phyloP scores from a whole-genome alignment of 495 filamentous ascomycete species.

The Penicillium soppii region DNA sequence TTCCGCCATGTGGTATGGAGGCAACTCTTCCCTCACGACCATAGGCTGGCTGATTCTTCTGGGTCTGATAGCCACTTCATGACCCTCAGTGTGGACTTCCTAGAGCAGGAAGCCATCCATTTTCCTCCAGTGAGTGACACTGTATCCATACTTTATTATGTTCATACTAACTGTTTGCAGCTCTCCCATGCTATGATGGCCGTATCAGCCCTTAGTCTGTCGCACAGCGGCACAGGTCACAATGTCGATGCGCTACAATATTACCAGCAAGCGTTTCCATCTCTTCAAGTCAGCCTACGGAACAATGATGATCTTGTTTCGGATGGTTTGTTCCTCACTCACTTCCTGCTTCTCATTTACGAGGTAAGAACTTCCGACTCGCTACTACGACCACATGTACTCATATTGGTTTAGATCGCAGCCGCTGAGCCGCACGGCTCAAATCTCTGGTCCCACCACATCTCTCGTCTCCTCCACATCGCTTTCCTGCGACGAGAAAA shows the following conservation, averaged over 20 bases:
- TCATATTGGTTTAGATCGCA: conserved; percentile 35
- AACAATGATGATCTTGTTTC: conserved; percentile 52
- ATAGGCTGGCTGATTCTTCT: conserved; percentile 20
- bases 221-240: conserved; percentile 43
- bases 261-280: conserved; percentile 54
- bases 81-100: conserved; percentile 41
- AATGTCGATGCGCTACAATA: conserved; percentile 53
- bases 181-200: conserved; percentile 63
- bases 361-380: conserved; percentile 42
- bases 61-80: conserved; percentile 25
- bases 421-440: conserved; percentile 45
- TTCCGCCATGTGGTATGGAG: conserved; percentile 45
- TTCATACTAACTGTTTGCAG: conserved; percentile 31
- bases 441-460: conserved; percentile 56
- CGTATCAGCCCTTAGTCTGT: conserved; percentile 55
- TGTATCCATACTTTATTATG: background rate
- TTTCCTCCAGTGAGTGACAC: conserved; percentile 50
- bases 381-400: background rate
- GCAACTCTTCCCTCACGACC: conserved; percentile 34
- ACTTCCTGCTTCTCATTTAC: conserved; percentile 61
- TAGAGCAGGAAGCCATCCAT: conserved; percentile 47
- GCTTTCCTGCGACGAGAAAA: conserved; percentile 45
- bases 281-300: conserved; percentile 45
- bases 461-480: conserved; percentile 54
- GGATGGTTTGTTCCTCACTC: conserved; percentile 56